Evolutionary conservation across 192 early-diverging fungal genomes (phyloP), one percentile per base, ranked within the genome.

Genomic region (Coemansia sp.): DNA sequence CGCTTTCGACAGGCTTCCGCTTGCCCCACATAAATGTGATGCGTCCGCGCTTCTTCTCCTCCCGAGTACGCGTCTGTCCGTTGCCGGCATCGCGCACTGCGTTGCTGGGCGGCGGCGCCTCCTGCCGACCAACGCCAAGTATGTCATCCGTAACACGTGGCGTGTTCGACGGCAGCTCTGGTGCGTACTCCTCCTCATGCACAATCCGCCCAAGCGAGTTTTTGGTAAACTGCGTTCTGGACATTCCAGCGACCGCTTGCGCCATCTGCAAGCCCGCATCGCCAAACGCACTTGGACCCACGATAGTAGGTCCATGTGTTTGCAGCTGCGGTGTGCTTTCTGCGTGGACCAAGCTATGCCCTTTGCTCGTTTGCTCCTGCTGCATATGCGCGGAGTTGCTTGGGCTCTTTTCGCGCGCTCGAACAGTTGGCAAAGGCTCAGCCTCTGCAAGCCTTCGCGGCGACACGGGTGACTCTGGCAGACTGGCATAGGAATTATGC

Each of bases 1-100:
- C 77, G 65, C 2, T 34, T 22, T 81, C 79, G 8, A 67, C 40
- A 14, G 73, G 63, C 56, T 69, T 69, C 50, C 74, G 73, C 70
- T 81, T 81, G 50, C 73, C 73, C 83, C 83, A 84, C 74, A 81
- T 84, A 23, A 84, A 80, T 49, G 77, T 84, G 59, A 84, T 81
- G 43, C 77, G 74, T 1, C 83, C 83, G 25, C 78, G 83, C 70
- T 84, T 84, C 46, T 81, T 81, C 61, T 82, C 81, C 36, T 82
- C 81, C 43, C 79, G 79, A 2, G 74, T 59, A 4, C 79, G 74
- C 34, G 74, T 49, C 25, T 50, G 63, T 11, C 60, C 66, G 13
- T 56, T 33, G 65, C 61, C 33, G 34, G 38, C 61, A 20, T 52
- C 61, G n/a, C 38, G 45, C 5, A 34, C 34, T 32, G 54, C 59